phyloP scores from a whole-genome alignment of 495 filamentous ascomycete genomes.

The Annulohypoxylon nitens region DNA sequence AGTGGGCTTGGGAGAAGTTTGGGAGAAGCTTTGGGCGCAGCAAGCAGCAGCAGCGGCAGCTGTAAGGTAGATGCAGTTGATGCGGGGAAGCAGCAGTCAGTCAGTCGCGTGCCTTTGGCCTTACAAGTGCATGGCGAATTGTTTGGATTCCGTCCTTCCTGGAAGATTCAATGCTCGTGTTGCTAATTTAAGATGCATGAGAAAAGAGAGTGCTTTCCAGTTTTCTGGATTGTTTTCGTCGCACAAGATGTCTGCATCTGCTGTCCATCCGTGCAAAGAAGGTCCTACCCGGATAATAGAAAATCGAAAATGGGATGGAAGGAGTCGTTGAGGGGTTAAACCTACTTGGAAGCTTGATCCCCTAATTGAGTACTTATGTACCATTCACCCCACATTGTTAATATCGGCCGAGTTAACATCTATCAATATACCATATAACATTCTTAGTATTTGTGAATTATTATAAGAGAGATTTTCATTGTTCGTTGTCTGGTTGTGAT shows the following conservation, averaged over 20 bases:
- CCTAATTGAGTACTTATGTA: constrained; percentile 6
- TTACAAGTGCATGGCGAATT: constrained; percentile 21
- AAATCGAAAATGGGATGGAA: not conserved
- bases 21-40: constrained; percentile 12
- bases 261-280: not conserved
- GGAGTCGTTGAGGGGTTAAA: constrained; percentile 20
- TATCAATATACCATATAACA: too few relatives aligned
- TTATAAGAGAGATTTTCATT: too few relatives aligned
- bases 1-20: constrained; percentile 12
- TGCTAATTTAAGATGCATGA: constrained; percentile 30
- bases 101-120: constrained; percentile 30
- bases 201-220: not conserved
- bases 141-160: constrained; percentile 3
- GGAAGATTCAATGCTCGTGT: not conserved
- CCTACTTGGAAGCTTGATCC: not conserved
- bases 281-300: constrained; percentile 11
- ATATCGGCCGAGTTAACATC: too few relatives aligned
- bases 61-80: constrained; percentile 21
- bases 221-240: constrained; percentile 13
- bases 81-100: constrained; percentile 37
- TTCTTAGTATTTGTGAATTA: too few relatives aligned
- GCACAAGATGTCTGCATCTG: constrained; percentile 5
- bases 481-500: too few relatives aligned
- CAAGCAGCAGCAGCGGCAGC: constrained; percentile 18
- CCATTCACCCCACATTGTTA: too few relatives aligned